A percentile compares a stretch with the other conserved stretches of the same genome.
Evolutionary conservation across 306 rosid species (phyloP).

Genomic region (Prinsepia uniflora): DNA sequence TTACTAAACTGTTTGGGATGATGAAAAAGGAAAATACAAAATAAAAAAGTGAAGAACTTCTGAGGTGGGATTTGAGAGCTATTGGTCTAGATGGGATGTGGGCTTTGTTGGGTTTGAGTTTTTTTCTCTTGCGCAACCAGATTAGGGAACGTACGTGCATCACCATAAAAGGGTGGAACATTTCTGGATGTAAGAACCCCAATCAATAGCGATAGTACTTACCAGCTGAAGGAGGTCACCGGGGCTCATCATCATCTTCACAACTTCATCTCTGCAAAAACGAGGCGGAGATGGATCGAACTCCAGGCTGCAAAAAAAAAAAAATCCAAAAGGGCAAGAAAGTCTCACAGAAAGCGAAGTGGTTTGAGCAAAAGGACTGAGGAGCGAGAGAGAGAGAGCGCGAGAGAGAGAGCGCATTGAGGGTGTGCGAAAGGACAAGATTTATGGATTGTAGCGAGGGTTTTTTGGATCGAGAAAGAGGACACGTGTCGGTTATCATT

Average conservation of each 20-base stretch:
- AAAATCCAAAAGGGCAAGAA: not conserved
- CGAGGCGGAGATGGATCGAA: slow-evolving; percentile 6
- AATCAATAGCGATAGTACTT: slow-evolving; percentile 29
- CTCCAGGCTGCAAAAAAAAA: slow-evolving; percentile 3
- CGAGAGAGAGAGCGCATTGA: not conserved
- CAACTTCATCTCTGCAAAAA: slow-evolving; percentile 12
- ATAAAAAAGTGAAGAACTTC: not conserved
- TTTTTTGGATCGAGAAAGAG: slow-evolving; percentile 36
- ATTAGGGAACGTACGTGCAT: slow-evolving; percentile 45
- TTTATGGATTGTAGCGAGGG: slow-evolving; percentile 42
- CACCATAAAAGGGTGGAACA: slow-evolving; percentile 38
- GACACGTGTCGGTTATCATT: slow-evolving; percentile 57
- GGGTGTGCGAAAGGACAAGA: slow-evolving; percentile 9
- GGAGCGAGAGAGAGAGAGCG: slow-evolving; percentile 3
- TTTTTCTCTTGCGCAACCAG: slow-evolving; percentile 33
- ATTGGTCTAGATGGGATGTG: not conserved
- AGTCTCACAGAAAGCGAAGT: slow-evolving; percentile 24
- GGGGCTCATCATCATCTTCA: slow-evolving; percentile 23
- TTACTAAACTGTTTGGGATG: not conserved
- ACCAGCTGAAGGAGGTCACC: slow-evolving; percentile 31
- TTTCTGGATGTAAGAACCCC: slow-evolving; percentile 26
- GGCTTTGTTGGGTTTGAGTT: slow-evolving; percentile 14
- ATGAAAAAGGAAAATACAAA: too few relatives aligned
- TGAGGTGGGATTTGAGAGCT: not conserved
- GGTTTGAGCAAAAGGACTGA: slow-evolving; percentile 12